Evolutionary conservation across 179 eudicot genomes (phyloP).

Genomic region (Pouteria campechiana): DNA sequence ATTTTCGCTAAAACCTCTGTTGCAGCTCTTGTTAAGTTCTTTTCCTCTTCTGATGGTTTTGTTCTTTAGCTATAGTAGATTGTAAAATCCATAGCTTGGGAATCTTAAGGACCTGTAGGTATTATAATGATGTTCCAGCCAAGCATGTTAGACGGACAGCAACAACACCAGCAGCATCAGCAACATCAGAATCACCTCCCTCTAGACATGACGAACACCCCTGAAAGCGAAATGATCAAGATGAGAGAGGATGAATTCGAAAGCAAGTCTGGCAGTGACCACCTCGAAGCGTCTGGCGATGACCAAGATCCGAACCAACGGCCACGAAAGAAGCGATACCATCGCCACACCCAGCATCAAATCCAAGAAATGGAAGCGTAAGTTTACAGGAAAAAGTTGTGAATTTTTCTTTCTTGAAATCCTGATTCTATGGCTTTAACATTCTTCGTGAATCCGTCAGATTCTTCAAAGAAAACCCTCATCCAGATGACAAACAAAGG

Average conservation of each 20-base stretch:
- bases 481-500: constrained; percentile 64
- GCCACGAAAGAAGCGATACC: constrained; percentile 31
- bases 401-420: neutral
- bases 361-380: constrained; percentile 60
- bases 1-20: neutral
- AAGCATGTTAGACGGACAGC: constrained; percentile 36
- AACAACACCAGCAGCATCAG: constrained; percentile 20
- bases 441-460: constrained; percentile 7
- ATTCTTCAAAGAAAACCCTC: constrained; percentile 57
- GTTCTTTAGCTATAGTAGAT: neutral
- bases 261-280: constrained; percentile 47
- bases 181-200: too few species aligned
- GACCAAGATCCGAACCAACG: constrained; percentile 35
- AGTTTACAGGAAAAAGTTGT: too few species aligned
- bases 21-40: neutral
- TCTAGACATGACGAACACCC: constrained; percentile 2
- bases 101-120: neutral
- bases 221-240: constrained; percentile 24
- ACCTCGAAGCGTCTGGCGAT: constrained; percentile 43
- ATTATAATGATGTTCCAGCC: constrained; percentile 33
- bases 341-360: constrained; percentile 58
- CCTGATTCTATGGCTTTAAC: neutral
- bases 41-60: neutral
- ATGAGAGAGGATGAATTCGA: constrained; percentile 34
- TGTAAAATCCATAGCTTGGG: neutral